These are phyloP conservation scores for Penicillium sclerotiorum DNA, from an alignment of 2,329 filamentous ascomycete genomes.

Conservation along the genomic window DNA sequence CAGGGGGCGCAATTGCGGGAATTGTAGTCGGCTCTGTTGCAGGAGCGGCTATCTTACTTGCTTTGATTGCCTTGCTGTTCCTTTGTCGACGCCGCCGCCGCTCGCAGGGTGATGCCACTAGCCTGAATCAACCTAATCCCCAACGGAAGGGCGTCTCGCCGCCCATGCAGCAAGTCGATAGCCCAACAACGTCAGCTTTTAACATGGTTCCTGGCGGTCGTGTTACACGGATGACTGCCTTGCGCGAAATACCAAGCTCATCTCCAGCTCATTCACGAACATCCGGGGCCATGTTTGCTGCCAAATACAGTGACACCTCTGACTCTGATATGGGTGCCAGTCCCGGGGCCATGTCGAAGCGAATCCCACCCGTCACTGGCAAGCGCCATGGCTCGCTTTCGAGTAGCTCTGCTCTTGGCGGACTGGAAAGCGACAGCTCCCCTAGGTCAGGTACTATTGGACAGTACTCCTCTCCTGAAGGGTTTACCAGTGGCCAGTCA, in stretches of 20 bases:
- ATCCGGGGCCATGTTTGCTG: slow-evolving; percentile 50
- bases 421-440: slow-evolving; percentile 67
- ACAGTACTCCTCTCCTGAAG: slow-evolving; percentile 82
- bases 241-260: slow-evolving; percentile 73
- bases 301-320: slow-evolving; percentile 54
- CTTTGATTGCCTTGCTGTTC: slow-evolving; percentile 63
- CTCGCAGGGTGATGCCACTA: slow-evolving; percentile 67
- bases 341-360: slow-evolving; percentile 66
- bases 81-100: slow-evolving; percentile 60
- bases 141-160: slow-evolving; percentile 45
- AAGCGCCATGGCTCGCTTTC: slow-evolving; percentile 88
- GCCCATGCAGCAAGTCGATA: slow-evolving; percentile 48
- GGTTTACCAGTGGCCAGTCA: slow-evolving; percentile 83
- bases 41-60: slow-evolving; percentile 69
- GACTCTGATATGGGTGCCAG: slow-evolving; percentile 72
- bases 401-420: slow-evolving; percentile 74
- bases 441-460: slow-evolving; percentile 68
- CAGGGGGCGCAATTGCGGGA: slow-evolving; percentile 87
- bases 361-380: slow-evolving; percentile 48
- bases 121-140: slow-evolving; percentile 85
- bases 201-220: slow-evolving; percentile 82
- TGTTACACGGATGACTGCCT: slow-evolving; percentile 91
- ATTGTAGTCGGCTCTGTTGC: slow-evolving; percentile 80
- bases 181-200: slow-evolving; percentile 54
- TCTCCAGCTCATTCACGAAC: slow-evolving; percentile 59